Base-by-base conservation (phyloP, 108 stramenopile species). In the Nitzschia sp. region DNA sequence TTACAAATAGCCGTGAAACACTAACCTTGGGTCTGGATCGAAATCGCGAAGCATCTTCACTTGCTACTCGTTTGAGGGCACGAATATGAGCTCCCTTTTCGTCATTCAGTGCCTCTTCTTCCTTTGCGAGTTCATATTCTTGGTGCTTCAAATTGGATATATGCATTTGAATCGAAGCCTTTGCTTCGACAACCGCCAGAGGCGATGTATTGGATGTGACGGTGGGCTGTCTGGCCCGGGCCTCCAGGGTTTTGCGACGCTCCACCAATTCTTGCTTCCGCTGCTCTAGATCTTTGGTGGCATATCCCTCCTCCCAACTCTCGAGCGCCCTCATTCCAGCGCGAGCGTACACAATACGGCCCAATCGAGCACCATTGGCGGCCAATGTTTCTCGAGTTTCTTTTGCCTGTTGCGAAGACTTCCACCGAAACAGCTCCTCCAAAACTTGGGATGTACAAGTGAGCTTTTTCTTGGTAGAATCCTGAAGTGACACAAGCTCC, bases 221-320 rank as follows among this genome's bases (percentile, higher is more conserved):
- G 6, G 61, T 22, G 21, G 57, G 37, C 3, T 17, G 21, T 43
- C 37, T 43, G 50, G 51, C 34, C 44, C 81, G 71, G 41, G 67
- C 63, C 65, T 84, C 34, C 60, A 90, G 51, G 10, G 37, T 41
- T 29, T 81, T 61, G 48, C 71, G 74, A 63, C 82, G 80, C 40
- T 53, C 42, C 48, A 51, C 66, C 64, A 87, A 62, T 21, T 79
- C 80, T 10, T 57, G 46, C 51, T 80, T 80, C 29, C 73, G 65
- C 14, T 59, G 57, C 26, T 80, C 72, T 68, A 89, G 60, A 17
- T 73, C 65, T 39, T 60, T 65, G 2, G 87, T 77, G 8, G 85
- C 90, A 52, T 86, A 73, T 22, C 93, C 93, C 53, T 94, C 93
- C 67, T 94, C 88, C 93, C 93, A 94, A 24, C 61, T 75, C 69